Evolutionary conservation across 345 rosid species (phyloP), one percentile per base, ranked within the genome.

Genomic region (Moringa oleifera): DNA sequence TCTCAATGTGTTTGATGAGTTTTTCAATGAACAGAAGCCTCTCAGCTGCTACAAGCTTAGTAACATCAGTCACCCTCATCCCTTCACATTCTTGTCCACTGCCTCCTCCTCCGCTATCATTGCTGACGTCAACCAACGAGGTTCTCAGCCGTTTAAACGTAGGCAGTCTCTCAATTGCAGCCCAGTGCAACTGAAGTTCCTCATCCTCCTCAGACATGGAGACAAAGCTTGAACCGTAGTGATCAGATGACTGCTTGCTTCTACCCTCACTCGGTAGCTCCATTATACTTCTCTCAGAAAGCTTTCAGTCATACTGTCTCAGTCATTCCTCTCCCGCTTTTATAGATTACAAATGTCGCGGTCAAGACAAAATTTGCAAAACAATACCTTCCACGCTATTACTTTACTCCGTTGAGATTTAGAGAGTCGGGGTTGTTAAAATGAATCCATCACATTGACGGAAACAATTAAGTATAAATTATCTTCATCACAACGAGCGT

Each of bases 91-190:
- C 63, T 19, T 51, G 37, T 46, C 46, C 66, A 31, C 52, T 72
- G 55, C 37, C 57, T 20, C 20, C 36, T 20, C 21, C 56, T 55
- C 24, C 52, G 5, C n/a, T 22, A 13, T 23, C 59, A 45, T 51
- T 53, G 20, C 57, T 47, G 10, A 31, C 41, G 31, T 63, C 61
- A 28, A 81, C 66, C 55, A 86, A 25, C 36, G 79, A 78, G 53
- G 89, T 79, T 22, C 72, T 69, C 24, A 68, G 45, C 55, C 92
- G 71, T 61, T 72, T 65, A 33, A 71, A 52, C 9, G 87, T 83
- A 15, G 92, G 89, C 23, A 86, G 60, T 20, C 70, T 86, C 68
- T 86, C 85, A 61, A 86, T 64, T 4, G 62, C 80, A 61, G 72
- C 79, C 83, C 88, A 83, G 57, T 78, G 88, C 49, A 66, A 62